phyloP scores from a whole-genome alignment of 768 basidiomycete genomes.

The Calvatia gigantea region DNA sequence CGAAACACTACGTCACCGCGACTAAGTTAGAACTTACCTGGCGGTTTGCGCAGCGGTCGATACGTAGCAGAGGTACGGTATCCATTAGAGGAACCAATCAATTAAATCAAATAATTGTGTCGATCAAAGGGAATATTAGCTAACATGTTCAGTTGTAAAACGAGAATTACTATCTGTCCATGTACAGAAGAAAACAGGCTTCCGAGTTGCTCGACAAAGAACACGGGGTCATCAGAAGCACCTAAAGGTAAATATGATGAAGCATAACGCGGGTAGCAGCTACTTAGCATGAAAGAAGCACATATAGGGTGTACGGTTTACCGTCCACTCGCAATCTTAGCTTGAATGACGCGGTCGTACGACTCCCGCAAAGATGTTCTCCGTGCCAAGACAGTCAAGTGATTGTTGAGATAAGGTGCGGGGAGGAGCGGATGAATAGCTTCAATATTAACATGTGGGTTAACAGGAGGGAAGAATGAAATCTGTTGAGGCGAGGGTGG shows the following conservation, averaged over 20 bases:
- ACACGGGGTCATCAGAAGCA: not conserved
- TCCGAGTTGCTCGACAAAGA: no score
- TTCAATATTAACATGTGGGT: constrained; percentile 51
- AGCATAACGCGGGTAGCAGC: not conserved
- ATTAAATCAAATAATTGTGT: no score
- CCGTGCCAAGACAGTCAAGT: constrained; percentile 64
- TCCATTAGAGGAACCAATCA: no score
- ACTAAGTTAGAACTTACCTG: not conserved
- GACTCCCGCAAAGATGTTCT: constrained; percentile 68
- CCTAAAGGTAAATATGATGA: not conserved
- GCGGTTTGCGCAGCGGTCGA: no score
- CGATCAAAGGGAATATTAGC: not conserved
- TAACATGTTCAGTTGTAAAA: not conserved
- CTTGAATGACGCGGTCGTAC: constrained; percentile 61
- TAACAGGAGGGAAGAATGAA: constrained; percentile 62
- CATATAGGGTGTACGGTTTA: constrained; percentile 7
- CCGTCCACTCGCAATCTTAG: constrained; percentile 39
- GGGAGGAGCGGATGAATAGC: constrained; percentile 69
- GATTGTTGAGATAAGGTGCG: constrained; percentile 65
- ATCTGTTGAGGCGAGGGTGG: constrained; percentile 47
- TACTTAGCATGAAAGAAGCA: not conserved
- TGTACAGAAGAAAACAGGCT: not conserved
- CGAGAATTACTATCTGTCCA: not conserved
- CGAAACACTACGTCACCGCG: not conserved
- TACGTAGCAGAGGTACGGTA: no score